Evolutionary conservation across 768 basidiomycete genomes (phyloP).

Genomic region (Amanita rubescens): DNA sequence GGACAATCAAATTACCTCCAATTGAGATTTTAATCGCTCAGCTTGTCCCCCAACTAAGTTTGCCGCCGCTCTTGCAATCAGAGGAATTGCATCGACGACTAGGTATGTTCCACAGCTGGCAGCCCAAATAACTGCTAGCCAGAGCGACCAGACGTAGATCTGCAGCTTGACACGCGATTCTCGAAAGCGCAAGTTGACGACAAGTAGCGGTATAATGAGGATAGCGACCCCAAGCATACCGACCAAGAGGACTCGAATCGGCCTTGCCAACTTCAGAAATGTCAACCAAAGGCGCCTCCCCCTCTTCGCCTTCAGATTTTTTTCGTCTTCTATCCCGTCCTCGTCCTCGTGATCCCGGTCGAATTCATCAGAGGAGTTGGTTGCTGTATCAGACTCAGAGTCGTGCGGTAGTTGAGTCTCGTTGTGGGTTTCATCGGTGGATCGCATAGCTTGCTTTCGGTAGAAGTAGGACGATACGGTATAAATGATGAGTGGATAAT

Average conservation of each 20-base stretch:
- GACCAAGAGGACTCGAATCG: conserved; percentile 51
- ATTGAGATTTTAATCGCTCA: conserved; percentile 58
- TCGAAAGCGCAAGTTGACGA: conserved; percentile 57
- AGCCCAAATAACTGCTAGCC: conserved; percentile 64
- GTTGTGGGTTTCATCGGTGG: neutral
- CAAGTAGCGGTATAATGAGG: conserved; percentile 61
- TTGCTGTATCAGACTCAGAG: conserved; percentile 26
- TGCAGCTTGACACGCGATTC: conserved; percentile 41
- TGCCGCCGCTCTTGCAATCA: conserved; percentile 44
- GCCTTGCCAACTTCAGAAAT: conserved; percentile 60
- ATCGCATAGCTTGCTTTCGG: neutral
- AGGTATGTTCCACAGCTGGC: conserved; percentile 53
- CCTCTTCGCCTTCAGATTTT: conserved; percentile 47
- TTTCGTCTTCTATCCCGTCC: conserved; percentile 18
- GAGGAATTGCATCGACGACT: conserved; percentile 56
- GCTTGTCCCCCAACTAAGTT: conserved; percentile 52
- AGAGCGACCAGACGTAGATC: conserved; percentile 58
- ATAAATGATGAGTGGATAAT: too few species aligned
- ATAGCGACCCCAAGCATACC: conserved; percentile 54
- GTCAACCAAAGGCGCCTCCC: conserved; percentile 54
- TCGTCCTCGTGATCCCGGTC: conserved; percentile 67
- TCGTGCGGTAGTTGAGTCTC: neutral
- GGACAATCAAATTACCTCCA: conserved; percentile 41
- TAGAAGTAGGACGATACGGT: too few species aligned
- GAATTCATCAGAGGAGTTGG: conserved; percentile 63